Evolutionary conservation across 2,329 filamentous ascomycete genomes (phyloP).

Genomic region (Claviceps humidiphila): DNA sequence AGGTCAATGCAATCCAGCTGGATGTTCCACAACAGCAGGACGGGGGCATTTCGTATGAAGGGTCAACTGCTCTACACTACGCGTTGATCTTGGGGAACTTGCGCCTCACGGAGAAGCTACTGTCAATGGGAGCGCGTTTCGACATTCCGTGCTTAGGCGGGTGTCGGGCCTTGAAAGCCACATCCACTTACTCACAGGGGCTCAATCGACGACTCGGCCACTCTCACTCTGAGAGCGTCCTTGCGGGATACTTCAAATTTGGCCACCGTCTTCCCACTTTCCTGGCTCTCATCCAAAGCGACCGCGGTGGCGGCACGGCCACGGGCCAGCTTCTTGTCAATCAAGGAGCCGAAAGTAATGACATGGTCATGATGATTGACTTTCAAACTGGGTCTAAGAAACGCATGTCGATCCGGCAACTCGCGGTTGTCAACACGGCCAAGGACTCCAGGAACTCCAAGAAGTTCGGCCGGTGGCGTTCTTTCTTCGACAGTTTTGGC

Average conservation of each 20-base stretch:
- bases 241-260: not conserved
- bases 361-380: not conserved
- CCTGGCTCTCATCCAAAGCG: not conserved
- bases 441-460: not conserved
- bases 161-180: not conserved
- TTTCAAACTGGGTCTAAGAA: too few relatives aligned
- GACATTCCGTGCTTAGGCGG: not conserved
- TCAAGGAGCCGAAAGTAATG: not conserved
- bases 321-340: not conserved
- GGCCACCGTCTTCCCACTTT: not conserved
- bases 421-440: not conserved
- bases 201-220: too few relatives aligned
- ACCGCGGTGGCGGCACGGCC: not conserved
- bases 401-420: not conserved
- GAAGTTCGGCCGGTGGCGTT: not conserved
- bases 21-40: not conserved
- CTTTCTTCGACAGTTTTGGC: not conserved
- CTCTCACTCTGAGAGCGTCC: not conserved
- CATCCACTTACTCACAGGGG: not conserved
- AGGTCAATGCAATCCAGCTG: slow-evolving; percentile 1
- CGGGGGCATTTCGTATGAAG: not conserved
- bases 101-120: not conserved
- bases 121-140: not conserved
- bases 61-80: slow-evolving; percentile 1
- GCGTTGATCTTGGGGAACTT: not conserved